Evolutionary conservation across 2,329 filamentous ascomycete species (phyloP).

Genomic region (Fusarium sp.): DNA sequence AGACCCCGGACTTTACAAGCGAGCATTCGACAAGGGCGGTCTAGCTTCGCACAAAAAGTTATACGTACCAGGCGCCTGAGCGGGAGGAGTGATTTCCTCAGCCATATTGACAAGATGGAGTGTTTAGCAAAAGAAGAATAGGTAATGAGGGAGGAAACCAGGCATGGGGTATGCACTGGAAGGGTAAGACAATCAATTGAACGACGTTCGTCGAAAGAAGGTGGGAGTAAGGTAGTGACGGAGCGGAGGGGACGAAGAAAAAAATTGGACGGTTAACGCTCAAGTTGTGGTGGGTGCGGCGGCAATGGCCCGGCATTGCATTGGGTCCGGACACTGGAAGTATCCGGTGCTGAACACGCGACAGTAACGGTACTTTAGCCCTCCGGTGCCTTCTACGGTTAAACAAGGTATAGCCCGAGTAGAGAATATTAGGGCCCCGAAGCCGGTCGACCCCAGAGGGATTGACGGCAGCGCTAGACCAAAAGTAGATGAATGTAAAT

Average conservation of each 20-base stretch:
- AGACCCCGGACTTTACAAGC: conserved; percentile 27
- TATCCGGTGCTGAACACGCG: conserved; percentile 14
- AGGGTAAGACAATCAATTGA: conserved; percentile 38
- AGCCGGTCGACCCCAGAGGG: conserved; percentile 24
- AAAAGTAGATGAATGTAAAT: conserved; percentile 47
- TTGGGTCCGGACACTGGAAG: conserved; percentile 25
- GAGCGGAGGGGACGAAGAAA: conserved; percentile 39
- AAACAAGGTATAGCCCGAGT: conserved; percentile 26
- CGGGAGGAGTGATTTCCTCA: conserved; percentile 44
- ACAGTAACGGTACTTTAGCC: conserved; percentile 31
- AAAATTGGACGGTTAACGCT: conserved; percentile 43
- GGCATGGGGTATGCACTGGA: conserved; percentile 43
- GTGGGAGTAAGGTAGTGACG: conserved; percentile 32
- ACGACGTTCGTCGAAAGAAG: conserved; percentile 37
- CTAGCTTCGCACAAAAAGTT: conserved; percentile 22
- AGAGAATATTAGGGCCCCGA: conserved; percentile 25
- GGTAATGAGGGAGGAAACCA: conserved; percentile 31
- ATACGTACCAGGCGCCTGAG: conserved; percentile 43
- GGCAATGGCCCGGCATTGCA: conserved; percentile 43
- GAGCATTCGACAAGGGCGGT: conserved; percentile 31
- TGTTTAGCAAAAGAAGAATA: conserved; percentile 25
- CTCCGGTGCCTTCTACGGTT: not conserved
- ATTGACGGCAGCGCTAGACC: conserved; percentile 37
- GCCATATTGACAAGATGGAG: conserved; percentile 45
- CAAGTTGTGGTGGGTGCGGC: conserved; percentile 33